Evolutionary conservation across 2,329 filamentous ascomycete genomes (phyloP), one percentile per base, ranked within the genome.

Genomic region (Exophiala xenobiotica): DNA sequence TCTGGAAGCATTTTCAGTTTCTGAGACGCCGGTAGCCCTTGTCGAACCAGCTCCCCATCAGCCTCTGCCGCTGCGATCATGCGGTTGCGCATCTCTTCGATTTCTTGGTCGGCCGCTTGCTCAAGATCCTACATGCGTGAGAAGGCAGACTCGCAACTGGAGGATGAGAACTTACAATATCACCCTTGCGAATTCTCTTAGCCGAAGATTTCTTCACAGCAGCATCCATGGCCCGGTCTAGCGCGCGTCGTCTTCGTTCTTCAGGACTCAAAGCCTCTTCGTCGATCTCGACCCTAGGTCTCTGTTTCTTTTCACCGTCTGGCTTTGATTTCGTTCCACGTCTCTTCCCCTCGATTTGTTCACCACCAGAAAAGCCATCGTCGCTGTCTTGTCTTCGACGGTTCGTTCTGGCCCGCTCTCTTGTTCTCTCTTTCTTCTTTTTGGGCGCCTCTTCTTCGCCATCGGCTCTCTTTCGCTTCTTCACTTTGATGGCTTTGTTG

Each of bases 1-100:
- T 96, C 87, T 1, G 92, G 91, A 12, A 99, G 82, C 61, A 99
- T 86, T 73, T 91, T 90, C 39, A 99, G 81, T 75, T 99, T 99
- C 74, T 95, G 86, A 53, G 90, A 82, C 23, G 93, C 93, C 0
- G 92, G 90, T 64, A 89, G 79, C 59, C 87, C 85, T 44, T 84
- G 79, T 59, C 87, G 81, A 62, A 93, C 90, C 31, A 89, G 90
- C 49, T 84, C 76, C 62, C 92, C 91, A 70, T 99, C 93, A 29
- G 84, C 82, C 69, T 91, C 82, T 54, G 92, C 96, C 12, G 93
- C 93, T 60, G 84, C 80, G 61, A 93, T 90, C 91, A 99, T 99
- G 50, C 85, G 83, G 47, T 88, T 79, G 65, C 93, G 93, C 68
- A 99, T 86, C 42, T 86, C 79, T 51, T 89, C 89, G 58, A 99